Conservation (phyloP, 2,329 filamentous ascomycete genomes). For the Curvularia lunata region DNA sequence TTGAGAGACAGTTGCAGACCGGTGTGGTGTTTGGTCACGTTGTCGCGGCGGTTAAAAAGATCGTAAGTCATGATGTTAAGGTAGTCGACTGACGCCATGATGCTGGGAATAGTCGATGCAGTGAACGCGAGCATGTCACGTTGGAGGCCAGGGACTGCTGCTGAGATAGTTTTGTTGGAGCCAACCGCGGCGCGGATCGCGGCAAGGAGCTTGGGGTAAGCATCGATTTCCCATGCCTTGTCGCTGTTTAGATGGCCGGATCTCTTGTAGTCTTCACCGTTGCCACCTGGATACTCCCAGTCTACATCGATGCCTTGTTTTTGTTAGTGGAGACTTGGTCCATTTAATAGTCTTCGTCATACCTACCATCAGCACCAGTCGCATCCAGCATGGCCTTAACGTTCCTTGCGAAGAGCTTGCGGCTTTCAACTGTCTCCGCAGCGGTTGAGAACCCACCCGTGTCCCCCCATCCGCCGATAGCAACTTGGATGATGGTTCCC, state of each 20-base stretch:
- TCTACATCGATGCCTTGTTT: slow-evolving; percentile 62
- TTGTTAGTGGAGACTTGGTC: neutral
- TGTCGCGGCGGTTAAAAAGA: slow-evolving; percentile 72
- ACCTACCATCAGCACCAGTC: slow-evolving; percentile 69
- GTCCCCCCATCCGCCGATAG: slow-evolving; percentile 78
- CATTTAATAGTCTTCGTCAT: slow-evolving; percentile 39
- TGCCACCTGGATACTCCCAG: slow-evolving; percentile 70
- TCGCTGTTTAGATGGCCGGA: slow-evolving; percentile 60
- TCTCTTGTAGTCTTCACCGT: slow-evolving; percentile 71
- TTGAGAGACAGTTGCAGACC: slow-evolving; percentile 63
- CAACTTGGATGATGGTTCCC: slow-evolving; percentile 57
- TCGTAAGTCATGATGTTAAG: slow-evolving; percentile 77
- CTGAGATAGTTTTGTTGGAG: slow-evolving; percentile 64
- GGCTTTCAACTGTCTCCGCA: slow-evolving; percentile 59
- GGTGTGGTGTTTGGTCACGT: slow-evolving; percentile 67
- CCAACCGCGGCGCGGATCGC: slow-evolving; percentile 67
- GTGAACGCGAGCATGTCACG: slow-evolving; percentile 73
- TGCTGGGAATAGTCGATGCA: slow-evolving; percentile 60
- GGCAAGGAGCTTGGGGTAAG: slow-evolving; percentile 67
- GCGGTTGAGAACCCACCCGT: slow-evolving; percentile 66
- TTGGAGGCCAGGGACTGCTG: slow-evolving; percentile 68
- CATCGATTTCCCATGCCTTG: slow-evolving; percentile 65
- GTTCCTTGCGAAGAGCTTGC: slow-evolving; percentile 64
- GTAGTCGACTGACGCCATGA: slow-evolving; percentile 67
- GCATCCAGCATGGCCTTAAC: slow-evolving; percentile 66